These are phyloP conservation scores for Acorus gramineus DNA, from an alignment of 106 monocot species.

Conservation along the genomic window DNA sequence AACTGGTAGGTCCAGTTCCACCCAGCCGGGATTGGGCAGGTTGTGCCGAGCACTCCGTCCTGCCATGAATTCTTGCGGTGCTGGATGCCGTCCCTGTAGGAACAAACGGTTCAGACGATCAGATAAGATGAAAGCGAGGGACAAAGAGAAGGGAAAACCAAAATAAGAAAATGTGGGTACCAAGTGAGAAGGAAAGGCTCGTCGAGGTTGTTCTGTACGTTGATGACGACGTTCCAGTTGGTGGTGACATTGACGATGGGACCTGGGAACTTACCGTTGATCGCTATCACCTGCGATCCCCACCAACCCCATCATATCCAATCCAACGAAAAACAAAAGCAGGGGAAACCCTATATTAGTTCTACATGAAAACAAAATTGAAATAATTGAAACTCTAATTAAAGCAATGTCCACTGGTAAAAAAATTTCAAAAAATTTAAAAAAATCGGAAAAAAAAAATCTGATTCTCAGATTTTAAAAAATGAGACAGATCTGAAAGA, in stretches of 20 bases:
- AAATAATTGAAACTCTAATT: too few relatives aligned
- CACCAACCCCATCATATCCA: too few relatives aligned
- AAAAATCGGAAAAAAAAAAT: too few relatives aligned
- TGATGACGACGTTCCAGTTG: constrained; percentile 76
- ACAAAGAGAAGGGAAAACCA: too few relatives aligned
- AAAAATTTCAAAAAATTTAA: too few relatives aligned
- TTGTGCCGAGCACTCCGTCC: constrained; percentile 88
- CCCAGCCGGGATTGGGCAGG: constrained; percentile 78
- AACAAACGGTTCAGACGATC: neutral
- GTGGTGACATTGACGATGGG: constrained; percentile 76
- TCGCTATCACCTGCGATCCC: constrained; percentile 45
- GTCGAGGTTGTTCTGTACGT: constrained; percentile 78
- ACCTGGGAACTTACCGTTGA: constrained; percentile 81
- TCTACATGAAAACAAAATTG: neutral
- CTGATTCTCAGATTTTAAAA: too few relatives aligned
- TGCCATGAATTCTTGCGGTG: constrained; percentile 78
- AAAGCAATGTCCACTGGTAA: too few relatives aligned
- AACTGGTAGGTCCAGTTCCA: constrained; percentile 96
- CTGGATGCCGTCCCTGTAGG: constrained; percentile 56
- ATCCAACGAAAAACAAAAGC: neutral
- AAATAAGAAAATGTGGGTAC: constrained; percentile 14
- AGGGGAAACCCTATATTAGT: neutral
- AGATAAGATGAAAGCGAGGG: constrained; percentile 1
- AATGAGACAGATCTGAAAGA: too few relatives aligned
- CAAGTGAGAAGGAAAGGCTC: constrained; percentile 77